Base-by-base conservation (phyloP, 345 rosid genomes). In the Noccaea bulbosa region DNA sequence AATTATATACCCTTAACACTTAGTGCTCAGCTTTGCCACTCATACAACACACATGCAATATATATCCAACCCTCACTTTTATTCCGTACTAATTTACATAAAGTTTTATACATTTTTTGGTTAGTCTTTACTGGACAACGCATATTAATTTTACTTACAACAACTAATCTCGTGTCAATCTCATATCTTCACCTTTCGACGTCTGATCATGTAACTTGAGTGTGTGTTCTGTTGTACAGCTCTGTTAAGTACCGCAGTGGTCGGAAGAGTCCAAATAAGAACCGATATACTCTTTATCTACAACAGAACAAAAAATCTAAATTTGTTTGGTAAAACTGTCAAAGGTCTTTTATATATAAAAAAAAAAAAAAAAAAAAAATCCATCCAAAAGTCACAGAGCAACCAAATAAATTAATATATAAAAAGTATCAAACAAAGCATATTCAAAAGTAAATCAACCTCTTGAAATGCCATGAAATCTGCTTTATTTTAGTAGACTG, bases 1-100 rank as follows among this genome's bases (percentile, higher is more conserved):
- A 46, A 56, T 72, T 72, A 65, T 73, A 73, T 65, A 40, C 71
- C 34, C 34, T 37, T 61, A 8, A 60, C 5, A 70, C 50, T 49
- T 62, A 45, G 76, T 72, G 76, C 64, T 54, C 70, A 44, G 32
- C 69, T 52, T 71, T 44, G 69, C 33, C 39, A 62, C 62, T 9
- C 69, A 71, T 30, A 59, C 60, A 20, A 20, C 47, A 27, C 60
- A 41, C 43, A 8, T 11, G 37, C 49, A 41, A 60, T 38, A 38
- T 32, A 11, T 34, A 27, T 27, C 4, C 30, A 27, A 20, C 22
- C 30, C 30, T 27, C 16, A 16, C 43, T 67, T 30, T 65, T 27
- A 51, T 65, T 38, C 58, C 14, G n/a, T 49, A 22, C 22, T 33
- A 33, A 5, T 50, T 24, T 12, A 38, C 57, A 64, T 5, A 12